Conservation (phyloP, 2,329 filamentous ascomycete species). For the Polytolypa hystricis region DNA sequence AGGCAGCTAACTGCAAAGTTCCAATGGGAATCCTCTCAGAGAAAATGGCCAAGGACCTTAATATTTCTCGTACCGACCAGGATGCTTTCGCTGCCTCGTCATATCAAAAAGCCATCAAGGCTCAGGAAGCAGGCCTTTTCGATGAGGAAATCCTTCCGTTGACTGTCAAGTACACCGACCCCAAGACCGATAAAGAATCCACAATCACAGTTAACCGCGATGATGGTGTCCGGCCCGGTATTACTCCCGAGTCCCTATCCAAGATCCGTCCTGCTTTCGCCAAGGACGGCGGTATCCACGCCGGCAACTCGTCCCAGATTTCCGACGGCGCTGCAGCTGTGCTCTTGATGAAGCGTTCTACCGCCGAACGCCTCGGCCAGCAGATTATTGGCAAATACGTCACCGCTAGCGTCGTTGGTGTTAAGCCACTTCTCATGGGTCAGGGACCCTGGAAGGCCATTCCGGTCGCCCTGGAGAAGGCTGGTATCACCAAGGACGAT, state of each 20-base stretch:
- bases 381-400: constrained; percentile 88
- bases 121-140: constrained; percentile 83
- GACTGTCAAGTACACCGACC: constrained; percentile 77
- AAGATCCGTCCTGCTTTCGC: constrained; percentile 89
- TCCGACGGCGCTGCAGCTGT: constrained; percentile 93
- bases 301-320: constrained; percentile 90
- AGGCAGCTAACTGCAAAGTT: constrained; percentile 92
- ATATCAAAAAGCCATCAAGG: constrained; percentile 73
- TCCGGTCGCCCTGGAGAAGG: constrained; percentile 78
- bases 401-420: constrained; percentile 71
- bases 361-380: constrained; percentile 78
- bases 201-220: constrained; percentile 74
- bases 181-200: constrained; percentile 77
- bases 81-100: constrained; percentile 90
- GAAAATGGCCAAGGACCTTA: constrained; percentile 80
- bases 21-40: constrained; percentile 92
- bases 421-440: constrained; percentile 90
- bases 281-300: constrained; percentile 88
- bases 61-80: constrained; percentile 60
- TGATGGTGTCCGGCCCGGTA: constrained; percentile 74
- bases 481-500: constrained; percentile 75
- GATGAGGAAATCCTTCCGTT: constrained; percentile 82
- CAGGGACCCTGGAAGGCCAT: constrained; percentile 93
- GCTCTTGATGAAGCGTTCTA: constrained; percentile 87
- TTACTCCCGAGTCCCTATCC: constrained; percentile 75